phyloP scores from a whole-genome alignment of 2,329 filamentous ascomycete species.

The Chaetomiaceae sp. region DNA sequence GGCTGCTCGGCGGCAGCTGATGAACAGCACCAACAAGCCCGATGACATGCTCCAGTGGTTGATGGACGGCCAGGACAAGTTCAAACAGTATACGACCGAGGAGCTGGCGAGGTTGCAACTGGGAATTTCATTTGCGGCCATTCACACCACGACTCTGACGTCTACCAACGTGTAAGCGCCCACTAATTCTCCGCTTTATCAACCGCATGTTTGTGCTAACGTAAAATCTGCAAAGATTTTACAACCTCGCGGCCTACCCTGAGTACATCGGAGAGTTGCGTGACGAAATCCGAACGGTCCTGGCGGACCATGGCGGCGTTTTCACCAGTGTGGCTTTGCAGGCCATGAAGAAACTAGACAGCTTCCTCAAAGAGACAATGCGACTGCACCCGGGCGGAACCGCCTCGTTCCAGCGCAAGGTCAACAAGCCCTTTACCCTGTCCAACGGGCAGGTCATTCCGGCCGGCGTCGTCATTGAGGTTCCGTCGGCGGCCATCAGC shows the following conservation, averaged over 20 bases:
- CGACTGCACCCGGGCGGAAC: conserved; percentile 23
- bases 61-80: conserved; percentile 35
- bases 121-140: conserved; percentile 43
- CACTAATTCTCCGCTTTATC: no score
- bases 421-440: conserved; percentile 45
- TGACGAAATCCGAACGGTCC: conserved; percentile 42
- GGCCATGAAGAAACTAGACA: conserved; percentile 33
- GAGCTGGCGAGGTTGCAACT: conserved; percentile 40
- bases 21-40: conserved; percentile 30
- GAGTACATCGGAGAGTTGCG: conserved; percentile 47
- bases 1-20: conserved; percentile 27
- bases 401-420: conserved; percentile 47
- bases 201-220: no score
- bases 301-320: conserved; percentile 31
- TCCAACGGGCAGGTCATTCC: conserved; percentile 50
- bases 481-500: conserved; percentile 35
- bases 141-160: conserved; percentile 46
- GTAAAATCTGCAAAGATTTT: conserved; percentile 35
- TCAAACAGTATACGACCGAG: conserved; percentile 28
- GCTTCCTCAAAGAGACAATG: conserved; percentile 31
- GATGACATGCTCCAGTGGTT: conserved; percentile 48
- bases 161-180: conserved; percentile 38
- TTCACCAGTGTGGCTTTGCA: conserved; percentile 29
- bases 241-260: conserved; percentile 46
- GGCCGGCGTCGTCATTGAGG: conserved; percentile 39